These are phyloP conservation scores for Arachnopeziza araneosa DNA, from an alignment of 2,329 filamentous ascomycete species.

Conservation along the genomic window DNA sequence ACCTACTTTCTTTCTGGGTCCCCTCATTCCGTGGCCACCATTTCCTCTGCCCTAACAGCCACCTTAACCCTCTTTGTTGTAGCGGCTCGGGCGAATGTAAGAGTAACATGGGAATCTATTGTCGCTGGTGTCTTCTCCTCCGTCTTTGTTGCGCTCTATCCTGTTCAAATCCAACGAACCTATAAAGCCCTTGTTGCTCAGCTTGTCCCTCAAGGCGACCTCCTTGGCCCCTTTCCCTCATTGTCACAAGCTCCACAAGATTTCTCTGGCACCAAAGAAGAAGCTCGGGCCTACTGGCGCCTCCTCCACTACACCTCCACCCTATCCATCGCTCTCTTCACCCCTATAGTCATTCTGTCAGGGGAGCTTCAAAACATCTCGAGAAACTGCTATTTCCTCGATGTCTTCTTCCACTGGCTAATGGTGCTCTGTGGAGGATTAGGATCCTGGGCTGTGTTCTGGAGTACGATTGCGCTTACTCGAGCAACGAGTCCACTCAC, in stretches of 20 bases:
- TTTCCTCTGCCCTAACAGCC: conserved; percentile 45
- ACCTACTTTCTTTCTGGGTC: conserved; percentile 41
- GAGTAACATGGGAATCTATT: conserved; percentile 46
- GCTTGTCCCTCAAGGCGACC: conserved; percentile 39
- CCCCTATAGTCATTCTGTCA: conserved; percentile 43
- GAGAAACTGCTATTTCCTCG: conserved; percentile 48
- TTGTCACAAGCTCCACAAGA: conserved; percentile 19
- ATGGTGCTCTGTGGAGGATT: conserved; percentile 44
- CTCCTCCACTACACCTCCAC: conserved; percentile 46
- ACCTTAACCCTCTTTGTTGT: conserved; percentile 46
- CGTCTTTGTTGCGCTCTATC: conserved; percentile 45
- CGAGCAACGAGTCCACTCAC: conserved; percentile 45
- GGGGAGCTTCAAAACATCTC: conserved; percentile 44
- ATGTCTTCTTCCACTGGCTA: conserved; percentile 51
- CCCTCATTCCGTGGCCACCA: conserved; percentile 40
- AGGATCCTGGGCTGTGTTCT: conserved; percentile 43
- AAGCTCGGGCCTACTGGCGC: conserved; percentile 45
- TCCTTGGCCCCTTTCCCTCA: conserved; percentile 33
- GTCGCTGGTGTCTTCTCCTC: conserved; percentile 48
- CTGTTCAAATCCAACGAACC: conserved; percentile 43
- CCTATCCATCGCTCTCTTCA: conserved; percentile 42
- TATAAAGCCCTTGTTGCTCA: conserved; percentile 41
- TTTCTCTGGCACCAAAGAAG: conserved; percentile 35
- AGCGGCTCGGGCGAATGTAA: conserved; percentile 38
- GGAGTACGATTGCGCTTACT: conserved; percentile 41